Evolutionary conservation across 2,329 filamentous ascomycete genomes (phyloP).

Genomic region (Furcasterigmium sp.): DNA sequence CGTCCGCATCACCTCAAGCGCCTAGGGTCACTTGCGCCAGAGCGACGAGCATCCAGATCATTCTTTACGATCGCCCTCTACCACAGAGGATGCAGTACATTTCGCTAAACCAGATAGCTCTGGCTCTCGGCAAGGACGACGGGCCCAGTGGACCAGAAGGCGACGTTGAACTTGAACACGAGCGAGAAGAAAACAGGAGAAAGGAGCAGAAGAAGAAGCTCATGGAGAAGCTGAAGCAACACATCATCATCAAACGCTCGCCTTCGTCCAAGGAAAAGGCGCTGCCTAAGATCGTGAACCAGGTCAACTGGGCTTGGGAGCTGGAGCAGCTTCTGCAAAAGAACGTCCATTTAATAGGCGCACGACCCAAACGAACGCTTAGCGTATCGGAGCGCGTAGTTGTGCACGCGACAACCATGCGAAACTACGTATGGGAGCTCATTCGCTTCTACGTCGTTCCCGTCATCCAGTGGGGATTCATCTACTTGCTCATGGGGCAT

Average conservation of each 20-base stretch:
- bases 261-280: constrained; percentile 79
- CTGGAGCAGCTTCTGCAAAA: constrained; percentile 80
- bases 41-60: constrained; percentile 74
- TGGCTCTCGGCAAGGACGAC: constrained; percentile 74
- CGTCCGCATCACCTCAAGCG: constrained; percentile 43
- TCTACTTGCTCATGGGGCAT: constrained; percentile 74
- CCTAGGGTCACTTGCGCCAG: constrained; percentile 71
- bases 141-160: constrained; percentile 25
- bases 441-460: constrained; percentile 75
- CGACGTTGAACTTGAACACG: constrained; percentile 65
- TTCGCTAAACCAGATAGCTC: constrained; percentile 80
- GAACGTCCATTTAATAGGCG: constrained; percentile 80
- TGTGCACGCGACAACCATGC: constrained; percentile 83
- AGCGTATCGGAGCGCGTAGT: constrained; percentile 94
- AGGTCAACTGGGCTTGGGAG: constrained; percentile 95
- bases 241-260: constrained; percentile 73
- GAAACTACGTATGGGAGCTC: constrained; percentile 71
- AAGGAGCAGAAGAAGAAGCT: constrained; percentile 61
- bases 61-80: constrained; percentile 81
- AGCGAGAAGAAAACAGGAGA: constrained; percentile 52
- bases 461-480: constrained; percentile 64
- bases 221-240: constrained; percentile 80
- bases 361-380: constrained; percentile 73
- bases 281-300: constrained; percentile 76
- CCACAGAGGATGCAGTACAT: constrained; percentile 94